A percentile compares a stretch with the other conserved stretches of the same genome.
phyloP scores from a whole-genome alignment of 495 filamentous ascomycete species.

The Neurospora sp. region DNA sequence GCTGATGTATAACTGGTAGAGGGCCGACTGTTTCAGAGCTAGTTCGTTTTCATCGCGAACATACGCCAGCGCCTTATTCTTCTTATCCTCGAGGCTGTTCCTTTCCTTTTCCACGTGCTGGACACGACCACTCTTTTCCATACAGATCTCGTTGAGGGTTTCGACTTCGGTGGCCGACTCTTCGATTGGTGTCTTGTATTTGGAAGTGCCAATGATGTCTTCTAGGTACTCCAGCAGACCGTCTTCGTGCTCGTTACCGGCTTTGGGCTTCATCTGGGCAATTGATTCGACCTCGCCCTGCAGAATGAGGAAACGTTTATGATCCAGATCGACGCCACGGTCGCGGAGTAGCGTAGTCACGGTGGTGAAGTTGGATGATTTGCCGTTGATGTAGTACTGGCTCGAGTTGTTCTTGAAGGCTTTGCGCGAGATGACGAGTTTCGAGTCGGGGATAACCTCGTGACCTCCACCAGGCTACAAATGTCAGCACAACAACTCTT shows the following conservation, averaged over 20 bases:
- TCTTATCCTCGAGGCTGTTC: conserved; percentile 84
- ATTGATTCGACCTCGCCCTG: conserved; percentile 98
- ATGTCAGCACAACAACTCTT: not conserved
- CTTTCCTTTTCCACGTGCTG: conserved; percentile 98
- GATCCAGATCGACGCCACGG: conserved; percentile 86
- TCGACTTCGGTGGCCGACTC: conserved; percentile 85
- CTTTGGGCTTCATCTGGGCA: conserved; percentile 98
- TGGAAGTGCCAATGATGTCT: conserved; percentile 96
- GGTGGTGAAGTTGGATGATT: conserved; percentile 77
- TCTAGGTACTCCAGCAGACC: conserved; percentile 94
- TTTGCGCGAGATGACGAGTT: conserved; percentile 76
- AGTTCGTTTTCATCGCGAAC: conserved; percentile 92
- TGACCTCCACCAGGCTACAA: conserved; percentile 51
- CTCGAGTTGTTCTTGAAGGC: conserved; percentile 97
- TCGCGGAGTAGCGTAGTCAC: conserved; percentile 85
- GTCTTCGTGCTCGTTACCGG: conserved; percentile 87
- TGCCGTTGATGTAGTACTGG: conserved; percentile 92
- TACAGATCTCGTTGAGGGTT: conserved; percentile 83
- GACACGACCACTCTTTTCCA: conserved; percentile 87
- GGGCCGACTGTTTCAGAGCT: conserved; percentile 70
- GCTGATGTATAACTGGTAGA: conserved; percentile 84
- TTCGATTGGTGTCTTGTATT: conserved; percentile 94
- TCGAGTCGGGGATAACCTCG: conserved; percentile 69
- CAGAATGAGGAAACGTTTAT: conserved; percentile 95
- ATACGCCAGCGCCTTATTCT: conserved; percentile 82